Evolutionary conservation across 805 yeast genomes (phyloP), one percentile per base, ranked within the genome.

Genomic region (Isabelozyma heimii): DNA sequence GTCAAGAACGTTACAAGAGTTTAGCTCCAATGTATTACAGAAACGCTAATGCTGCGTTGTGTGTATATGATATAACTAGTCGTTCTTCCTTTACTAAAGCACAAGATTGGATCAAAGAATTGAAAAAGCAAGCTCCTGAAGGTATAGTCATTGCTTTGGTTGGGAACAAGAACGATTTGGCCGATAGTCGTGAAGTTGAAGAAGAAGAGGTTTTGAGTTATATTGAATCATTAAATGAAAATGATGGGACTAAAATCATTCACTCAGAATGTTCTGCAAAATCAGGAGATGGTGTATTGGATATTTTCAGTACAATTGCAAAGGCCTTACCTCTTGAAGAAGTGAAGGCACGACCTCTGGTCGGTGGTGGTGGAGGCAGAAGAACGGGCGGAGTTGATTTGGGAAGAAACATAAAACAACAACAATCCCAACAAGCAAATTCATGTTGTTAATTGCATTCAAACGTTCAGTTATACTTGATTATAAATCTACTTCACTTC

Each of bases 1-100:
- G 95, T 6, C 94, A 87, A 63, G 94, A 87, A 59, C 69, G 95
- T 48, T 87, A 87, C 59, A 78, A 86, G 53, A 82, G 89, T 0
- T 70, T 87, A 54, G 89, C 92, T 4, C 91, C 92, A 28, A 87
- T 87, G 91, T 87, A 87, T 67, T 87, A 87, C 64, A 66, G 95
- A 56, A 85, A 85, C 59, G 87, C 91, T 26, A 63, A 60, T 47
- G 64, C 62, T 20, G 98, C 98, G 0, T 75, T 94, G 20, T 85
- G 89, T 14, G 92, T 87, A 2, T 87, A 82, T 60, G 95, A 87
- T 62, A 81, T 87, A 47, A 85, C 91, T 1, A 83, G 81, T 54
- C 74, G 77, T 37, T 75, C 85, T 6, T 89, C 97, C 2, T 72
- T 85, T 47, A 76, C 74, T 43, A 82, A 84, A 60, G 92, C 92